Base-by-base conservation (phyloP, 345 rosid species). In the Camelina hispida region DNA sequence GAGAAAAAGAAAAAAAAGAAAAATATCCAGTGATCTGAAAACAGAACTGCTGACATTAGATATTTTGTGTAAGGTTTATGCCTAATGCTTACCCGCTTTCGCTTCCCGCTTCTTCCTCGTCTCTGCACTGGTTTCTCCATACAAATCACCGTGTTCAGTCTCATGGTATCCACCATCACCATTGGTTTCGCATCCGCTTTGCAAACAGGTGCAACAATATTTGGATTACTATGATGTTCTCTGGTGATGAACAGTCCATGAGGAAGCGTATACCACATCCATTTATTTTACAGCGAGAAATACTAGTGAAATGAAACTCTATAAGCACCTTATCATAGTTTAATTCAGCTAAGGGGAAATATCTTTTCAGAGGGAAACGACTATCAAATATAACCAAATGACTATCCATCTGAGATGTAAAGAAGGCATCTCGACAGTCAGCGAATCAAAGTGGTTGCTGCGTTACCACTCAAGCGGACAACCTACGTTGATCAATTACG, bases 71-170 rank as follows among this genome's bases (percentile, higher is more conserved):
- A 9, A 7, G 20, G 13, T 0, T 55, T 55, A 55, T 28, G 38
- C 60, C 17, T 25, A 57, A 57, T n/a, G 40, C 62, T 57, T 25
- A 57, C 62, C 62, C 38, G 62, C 38, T 6, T 32, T 30, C 62
- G 38, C 22, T 56, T 56, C 40, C 62, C 7, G 22, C 42, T 57
- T 57, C 62, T 57, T n/a, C 2, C 2, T 56, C 15, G 38, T 15
- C 61, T 32, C 38, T 35, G 7, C 38, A 32, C 40, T 4, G 13
- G 7, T 6, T 15, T 44, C 48, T 44, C 48, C 17, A 15, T 15
- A 44, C 17, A 14, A 17, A 14, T 44, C 48, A 44, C 17, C 16
- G 8, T 15, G 8, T 44, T 5, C 17, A 57, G 18, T 28, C 40
- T 32, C 60, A 28, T 3, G n/a, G 59, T 9, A 54, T 56, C 61